Evolutionary conservation across 2,329 filamentous ascomycete species (phyloP), one percentile per base, ranked within the genome.

Genomic region (Periglandula ipomoeae): DNA sequence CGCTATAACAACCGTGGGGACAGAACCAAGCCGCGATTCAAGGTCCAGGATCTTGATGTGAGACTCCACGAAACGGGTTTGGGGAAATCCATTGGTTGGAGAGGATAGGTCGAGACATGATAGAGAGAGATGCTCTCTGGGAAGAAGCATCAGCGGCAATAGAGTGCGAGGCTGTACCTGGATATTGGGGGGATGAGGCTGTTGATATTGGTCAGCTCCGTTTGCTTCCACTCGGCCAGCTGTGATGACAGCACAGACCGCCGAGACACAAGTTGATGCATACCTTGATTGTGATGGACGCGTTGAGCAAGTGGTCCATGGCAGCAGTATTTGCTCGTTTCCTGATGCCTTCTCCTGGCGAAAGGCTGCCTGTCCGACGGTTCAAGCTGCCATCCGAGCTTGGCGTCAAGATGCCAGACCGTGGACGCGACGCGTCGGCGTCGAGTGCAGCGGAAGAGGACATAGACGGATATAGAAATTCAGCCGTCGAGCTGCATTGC

Each of bases 31-130:
- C n/a, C 78, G 79, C 47, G 70, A 75, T 63, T 82, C 79, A 37
- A 81, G 72, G 53, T 85, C 82, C 51, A 86, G 67, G 49, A 82
- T 77, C 53, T 78, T 77, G 56, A 85, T 72, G 53, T 75, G 71
- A 7, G 79, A 78, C 56, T 82, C 78, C 60, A 80, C 85, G 41
- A 77, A 70, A 44, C 76, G 76, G 44, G 73, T 75, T 22, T 68
- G 69, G 13, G 74, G 69, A 20, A 81, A 69, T 19, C 74, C 73
- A 55, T 71, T 73, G 34, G 69, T 68, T 9, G 74, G 72, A 10
- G 70, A 64, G 20, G 69, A 63, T 35, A 81, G 70, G 58, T 85
- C 82, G 50, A 87, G 74, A 54, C 64, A 76, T 1, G 80, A 78
- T n/a, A 86, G 67, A 5, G 77, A 69, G 5, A 86, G 69, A 51